Evolutionary conservation across 495 filamentous ascomycete genomes (phyloP).

Genomic region (Aspergillus steynii): DNA sequence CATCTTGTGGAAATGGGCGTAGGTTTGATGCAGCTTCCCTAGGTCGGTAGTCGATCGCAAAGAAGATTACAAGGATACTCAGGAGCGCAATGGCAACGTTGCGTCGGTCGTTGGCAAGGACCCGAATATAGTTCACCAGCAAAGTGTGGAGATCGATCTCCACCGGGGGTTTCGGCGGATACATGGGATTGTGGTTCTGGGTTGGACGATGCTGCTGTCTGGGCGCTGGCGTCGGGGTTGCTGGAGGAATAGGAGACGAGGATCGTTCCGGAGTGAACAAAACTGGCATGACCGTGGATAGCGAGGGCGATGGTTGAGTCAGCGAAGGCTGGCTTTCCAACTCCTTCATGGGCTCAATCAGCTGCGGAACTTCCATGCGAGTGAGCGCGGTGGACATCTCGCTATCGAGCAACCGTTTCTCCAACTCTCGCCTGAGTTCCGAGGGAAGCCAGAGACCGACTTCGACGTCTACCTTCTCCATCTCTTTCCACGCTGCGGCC

Average conservation of each 20-base stretch:
- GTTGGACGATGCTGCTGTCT: neutral
- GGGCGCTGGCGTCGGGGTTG: slow-evolving; percentile 3
- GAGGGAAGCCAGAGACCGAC: slow-evolving; percentile 70
- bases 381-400: slow-evolving; percentile 13
- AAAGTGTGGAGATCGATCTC: slow-evolving; percentile 58
- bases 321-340: slow-evolving; percentile 1
- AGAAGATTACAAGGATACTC: slow-evolving; percentile 57
- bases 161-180: slow-evolving; percentile 7
- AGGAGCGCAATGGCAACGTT: slow-evolving; percentile 70
- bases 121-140: slow-evolving; percentile 65
- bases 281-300: neutral
- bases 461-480: slow-evolving; percentile 96
- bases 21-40: slow-evolving; percentile 16
- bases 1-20: slow-evolving; percentile 21
- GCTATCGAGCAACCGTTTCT: slow-evolving; percentile 38
- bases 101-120: slow-evolving; percentile 66
- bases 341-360: slow-evolving; percentile 16
- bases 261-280: slow-evolving; percentile 4
- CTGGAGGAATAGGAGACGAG: slow-evolving; percentile 2
- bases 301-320: neutral
- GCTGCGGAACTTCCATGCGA: slow-evolving; percentile 17
- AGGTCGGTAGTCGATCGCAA: slow-evolving; percentile 37
- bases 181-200: slow-evolving; percentile 5
- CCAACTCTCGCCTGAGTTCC: slow-evolving; percentile 48
- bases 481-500: slow-evolving; percentile 92